Base-by-base conservation (phyloP, 2,329 filamentous ascomycete genomes). In the Botrytis medusae region DNA sequence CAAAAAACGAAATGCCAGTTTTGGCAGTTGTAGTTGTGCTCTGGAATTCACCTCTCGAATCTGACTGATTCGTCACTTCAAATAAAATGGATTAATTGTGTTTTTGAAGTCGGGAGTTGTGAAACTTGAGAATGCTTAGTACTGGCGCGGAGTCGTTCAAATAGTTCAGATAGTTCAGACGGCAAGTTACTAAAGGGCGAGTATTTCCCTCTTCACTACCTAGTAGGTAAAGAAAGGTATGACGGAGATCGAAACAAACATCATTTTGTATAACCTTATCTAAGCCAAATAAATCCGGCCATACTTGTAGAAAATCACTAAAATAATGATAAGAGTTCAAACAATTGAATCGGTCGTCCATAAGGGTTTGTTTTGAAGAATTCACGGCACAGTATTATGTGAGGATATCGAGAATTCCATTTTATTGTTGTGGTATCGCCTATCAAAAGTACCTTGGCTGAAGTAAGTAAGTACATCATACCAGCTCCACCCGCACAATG, bases 381-480 rank as follows among this genome's bases (percentile, higher is more conserved):
- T 44, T 64, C n/a, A 46, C 40, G 32, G n/a, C 18, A 63, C 16
- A 20, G 7, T 20, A 59, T 34, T 32, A 2, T 34, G 18, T 57
- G n/a, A 57, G 57, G 9, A 59, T 25, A 60, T 37, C 32, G 20
- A 60, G 32, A 37, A 60, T 60, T 60, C 20, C 18, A 25, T 34
- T 34, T 60, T 60, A 40, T 62, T 40, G 37, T 62, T 62, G 60
- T 40, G 60, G 60, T n/a, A 62, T 62, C 14, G 60, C 34, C 60
- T 62, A 62, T 40, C 60, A 62, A 62, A 62, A 25, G 8, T n/a
- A 62, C 25, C 60, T 40, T 40, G 25, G 34, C 60, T 62, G 25
- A 29, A 32, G 51, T 29, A 54, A 29, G 51, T 57, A 57, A 25
- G 40, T 61, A 54, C 51, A 62, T 62, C 60, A 62, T 25, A 62